These are phyloP conservation scores for Hypoxylon sp. DNA, from an alignment of 2,329 filamentous ascomycete genomes.

Conservation along the genomic window DNA sequence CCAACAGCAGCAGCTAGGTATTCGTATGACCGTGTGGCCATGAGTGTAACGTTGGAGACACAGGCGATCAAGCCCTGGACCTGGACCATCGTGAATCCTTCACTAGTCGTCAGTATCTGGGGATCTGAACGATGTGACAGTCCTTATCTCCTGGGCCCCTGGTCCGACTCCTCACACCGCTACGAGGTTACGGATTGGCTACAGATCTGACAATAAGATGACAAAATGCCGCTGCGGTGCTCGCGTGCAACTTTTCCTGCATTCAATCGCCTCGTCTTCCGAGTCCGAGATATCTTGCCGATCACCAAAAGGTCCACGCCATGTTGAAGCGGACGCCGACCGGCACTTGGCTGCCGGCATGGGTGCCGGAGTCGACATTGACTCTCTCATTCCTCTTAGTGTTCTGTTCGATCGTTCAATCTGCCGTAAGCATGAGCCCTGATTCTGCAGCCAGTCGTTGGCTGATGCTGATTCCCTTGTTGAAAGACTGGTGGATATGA, in stretches of 20 bases:
- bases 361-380: conserved; percentile 59
- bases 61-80: background rate
- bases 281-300: background rate
- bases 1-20: background rate
- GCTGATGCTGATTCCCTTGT: conserved; percentile 8
- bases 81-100: conserved; percentile 8
- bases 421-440: conserved; percentile 51
- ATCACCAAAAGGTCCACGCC: conserved; percentile 15
- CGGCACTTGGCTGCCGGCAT: conserved; percentile 62
- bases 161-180: conserved; percentile 17
- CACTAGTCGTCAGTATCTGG: background rate
- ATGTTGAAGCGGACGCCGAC: conserved; percentile 56
- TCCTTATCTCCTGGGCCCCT: conserved; percentile 22
- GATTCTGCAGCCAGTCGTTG: background rate
- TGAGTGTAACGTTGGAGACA: conserved; percentile 25
- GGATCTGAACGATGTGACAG: conserved; percentile 20
- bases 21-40: conserved; percentile 7
- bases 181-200: conserved; percentile 1
- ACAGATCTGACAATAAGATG: conserved; percentile 8
- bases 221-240: conserved; percentile 10
- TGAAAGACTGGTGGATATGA: conserved; percentile 56
- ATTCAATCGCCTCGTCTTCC: background rate
- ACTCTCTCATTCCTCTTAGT: conserved; percentile 57
- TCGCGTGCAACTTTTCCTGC: conserved; percentile 1
- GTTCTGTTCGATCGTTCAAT: conserved; percentile 60